Evolutionary conservation across 495 filamentous ascomycete species (phyloP).

Genomic region (Aspergillus bertholletiae): DNA sequence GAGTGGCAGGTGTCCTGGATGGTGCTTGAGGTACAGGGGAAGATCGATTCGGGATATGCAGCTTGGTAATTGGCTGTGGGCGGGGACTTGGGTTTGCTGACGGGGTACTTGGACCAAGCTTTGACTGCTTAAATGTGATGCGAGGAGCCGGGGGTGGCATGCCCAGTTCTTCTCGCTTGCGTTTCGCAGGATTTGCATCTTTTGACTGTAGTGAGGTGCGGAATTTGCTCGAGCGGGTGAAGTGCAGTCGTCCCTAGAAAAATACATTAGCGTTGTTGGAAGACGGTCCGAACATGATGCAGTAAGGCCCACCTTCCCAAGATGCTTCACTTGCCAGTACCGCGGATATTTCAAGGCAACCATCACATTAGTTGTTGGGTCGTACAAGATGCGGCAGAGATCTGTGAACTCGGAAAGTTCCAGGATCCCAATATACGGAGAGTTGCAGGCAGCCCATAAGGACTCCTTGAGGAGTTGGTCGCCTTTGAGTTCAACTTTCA

Average conservation of each 20-base stretch:
- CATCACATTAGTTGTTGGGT: slow-evolving; percentile 56
- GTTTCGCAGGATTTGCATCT: slow-evolving; percentile 30
- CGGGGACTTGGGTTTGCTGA: slow-evolving; percentile 13
- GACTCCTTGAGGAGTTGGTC: slow-evolving; percentile 61
- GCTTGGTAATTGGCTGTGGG: slow-evolving; percentile 26
- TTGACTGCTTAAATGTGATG: slow-evolving; percentile 46
- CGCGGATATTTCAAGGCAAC: slow-evolving; percentile 66
- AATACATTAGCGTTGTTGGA: slow-evolving; percentile 7
- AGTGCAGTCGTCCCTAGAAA: slow-evolving; percentile 35
- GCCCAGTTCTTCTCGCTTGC: slow-evolving; percentile 42
- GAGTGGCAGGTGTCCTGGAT: slow-evolving; percentile 18
- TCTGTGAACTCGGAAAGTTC: slow-evolving; percentile 77
- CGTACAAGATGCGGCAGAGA: slow-evolving; percentile 71
- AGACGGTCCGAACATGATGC: neutral
- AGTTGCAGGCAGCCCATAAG: slow-evolving; percentile 78
- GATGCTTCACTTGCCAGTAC: slow-evolving; percentile 63
- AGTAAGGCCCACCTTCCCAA: slow-evolving; percentile 50
- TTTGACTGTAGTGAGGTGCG: slow-evolving; percentile 34
- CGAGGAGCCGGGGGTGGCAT: slow-evolving; percentile 38
- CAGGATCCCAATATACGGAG: slow-evolving; percentile 56
- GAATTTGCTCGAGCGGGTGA: slow-evolving; percentile 30
- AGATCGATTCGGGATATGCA: slow-evolving; percentile 34
- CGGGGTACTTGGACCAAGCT: slow-evolving; percentile 23
- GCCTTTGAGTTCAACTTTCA: slow-evolving; percentile 66
- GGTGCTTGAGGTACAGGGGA: slow-evolving; percentile 18